Conservation (phyloP, 202 grass and related monocot species). For the Schoenoplectus tabernaemontani region DNA sequence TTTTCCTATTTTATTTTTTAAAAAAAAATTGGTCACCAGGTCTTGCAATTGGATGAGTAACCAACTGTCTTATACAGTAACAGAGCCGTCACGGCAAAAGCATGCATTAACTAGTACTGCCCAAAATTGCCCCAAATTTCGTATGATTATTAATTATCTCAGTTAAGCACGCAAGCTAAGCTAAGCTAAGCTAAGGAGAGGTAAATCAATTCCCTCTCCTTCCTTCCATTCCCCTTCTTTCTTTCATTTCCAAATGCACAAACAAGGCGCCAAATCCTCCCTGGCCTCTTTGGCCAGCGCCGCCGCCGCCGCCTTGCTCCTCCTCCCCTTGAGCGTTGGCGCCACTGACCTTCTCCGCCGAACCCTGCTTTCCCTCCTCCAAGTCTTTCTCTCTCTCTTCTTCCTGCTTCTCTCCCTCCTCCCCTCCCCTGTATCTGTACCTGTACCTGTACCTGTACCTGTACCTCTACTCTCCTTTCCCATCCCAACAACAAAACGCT, state of each 20-base stretch:
- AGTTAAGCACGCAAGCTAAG: neutral
- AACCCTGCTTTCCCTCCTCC: slow-evolving; percentile 28
- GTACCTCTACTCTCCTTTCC: neutral
- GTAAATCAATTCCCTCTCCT: neutral
- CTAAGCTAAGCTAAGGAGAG: too few relatives aligned
- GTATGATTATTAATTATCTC: neutral
- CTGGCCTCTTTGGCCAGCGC: neutral
- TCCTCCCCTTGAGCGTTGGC: neutral
- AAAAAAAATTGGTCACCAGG: too few relatives aligned
- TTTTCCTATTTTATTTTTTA: too few relatives aligned
- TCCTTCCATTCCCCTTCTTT: neutral
- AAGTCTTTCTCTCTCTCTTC: slow-evolving; percentile 38
- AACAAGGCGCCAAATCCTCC: slow-evolving; percentile 17
- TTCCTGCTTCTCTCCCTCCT: slow-evolving; percentile 40
- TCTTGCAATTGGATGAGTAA: neutral
- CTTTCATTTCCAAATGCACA: slow-evolving; percentile 4
- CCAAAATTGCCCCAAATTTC: neutral
- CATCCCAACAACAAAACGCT: neutral
- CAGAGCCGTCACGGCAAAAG: slow-evolving; percentile 4
- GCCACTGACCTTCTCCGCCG: slow-evolving; percentile 32
- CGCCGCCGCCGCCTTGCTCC: slow-evolving; percentile 19
- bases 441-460: too few relatives aligned
- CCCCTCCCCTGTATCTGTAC: slow-evolving; percentile 4
- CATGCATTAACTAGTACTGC: slow-evolving; percentile 11
- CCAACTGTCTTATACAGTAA: neutral